A percentile compares a stretch with the other conserved stretches of the same genome.
phyloP scores from a whole-genome alignment of 192 early-diverging fungal genomes.

The Coemansia sp. region DNA sequence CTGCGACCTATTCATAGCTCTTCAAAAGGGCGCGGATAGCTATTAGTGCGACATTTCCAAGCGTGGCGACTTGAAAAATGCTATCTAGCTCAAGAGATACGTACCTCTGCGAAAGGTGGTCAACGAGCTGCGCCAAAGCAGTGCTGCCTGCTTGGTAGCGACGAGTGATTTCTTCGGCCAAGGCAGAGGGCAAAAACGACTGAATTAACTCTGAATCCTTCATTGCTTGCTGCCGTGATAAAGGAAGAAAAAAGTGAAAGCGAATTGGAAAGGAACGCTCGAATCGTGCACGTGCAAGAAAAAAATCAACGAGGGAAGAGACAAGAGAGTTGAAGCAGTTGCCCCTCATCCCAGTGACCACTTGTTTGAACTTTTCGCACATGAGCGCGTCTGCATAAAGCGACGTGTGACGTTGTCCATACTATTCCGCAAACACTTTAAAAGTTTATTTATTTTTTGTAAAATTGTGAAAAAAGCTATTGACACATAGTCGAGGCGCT shows the following conservation, averaged over 20 bases:
- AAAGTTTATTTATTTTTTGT: neutral
- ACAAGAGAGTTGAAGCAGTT: neutral
- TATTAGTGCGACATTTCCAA: neutral
- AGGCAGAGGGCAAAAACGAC: constrained; percentile 29
- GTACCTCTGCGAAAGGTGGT: constrained; percentile 40
- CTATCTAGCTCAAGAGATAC: neutral
- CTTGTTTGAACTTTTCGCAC: neutral
- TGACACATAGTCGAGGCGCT: neutral
- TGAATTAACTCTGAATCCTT: constrained; percentile 6
- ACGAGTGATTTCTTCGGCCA: constrained; percentile 36
- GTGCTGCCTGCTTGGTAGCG: constrained; percentile 27
- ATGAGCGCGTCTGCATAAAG: neutral
- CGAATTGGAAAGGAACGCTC: neutral
- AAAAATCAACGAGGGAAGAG: neutral
- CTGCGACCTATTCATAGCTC: constrained; percentile 26
- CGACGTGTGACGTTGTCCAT: neutral
- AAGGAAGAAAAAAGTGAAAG: neutral
- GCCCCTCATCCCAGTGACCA: neutral
- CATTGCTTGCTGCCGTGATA: neutral
- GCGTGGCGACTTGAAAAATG: no score
- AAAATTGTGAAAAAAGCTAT: neutral
- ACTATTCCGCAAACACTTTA: neutral
- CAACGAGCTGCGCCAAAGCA: constrained; percentile 32
- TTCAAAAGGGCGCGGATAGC: neutral
- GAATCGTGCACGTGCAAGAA: neutral